phyloP scores from a whole-genome alignment of 2,329 filamentous ascomycete genomes.

The Penicillium sp. region DNA sequence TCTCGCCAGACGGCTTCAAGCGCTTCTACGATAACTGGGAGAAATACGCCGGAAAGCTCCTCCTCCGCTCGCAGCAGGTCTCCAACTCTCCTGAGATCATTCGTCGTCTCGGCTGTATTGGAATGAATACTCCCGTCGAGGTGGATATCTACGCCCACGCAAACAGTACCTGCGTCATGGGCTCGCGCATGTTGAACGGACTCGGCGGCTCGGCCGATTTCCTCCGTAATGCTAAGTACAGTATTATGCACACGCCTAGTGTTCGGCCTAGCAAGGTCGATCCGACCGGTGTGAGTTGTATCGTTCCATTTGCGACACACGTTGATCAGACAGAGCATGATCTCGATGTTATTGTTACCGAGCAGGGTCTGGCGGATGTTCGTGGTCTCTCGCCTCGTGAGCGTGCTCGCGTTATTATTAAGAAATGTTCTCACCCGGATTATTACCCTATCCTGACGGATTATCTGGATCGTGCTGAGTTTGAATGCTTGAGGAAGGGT shows the following conservation, averaged over 20 bases:
- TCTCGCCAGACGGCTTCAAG: slow-evolving; percentile 88
- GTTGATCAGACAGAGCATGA: slow-evolving; percentile 93
- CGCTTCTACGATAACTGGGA: slow-evolving; percentile 90
- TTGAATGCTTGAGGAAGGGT: slow-evolving; percentile 81
- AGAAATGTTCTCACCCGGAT: slow-evolving; percentile 82
- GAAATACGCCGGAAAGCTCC: slow-evolving; percentile 76
- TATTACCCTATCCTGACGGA: slow-evolving; percentile 81
- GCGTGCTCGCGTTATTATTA: slow-evolving; percentile 81
- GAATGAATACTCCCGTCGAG: slow-evolving; percentile 94
- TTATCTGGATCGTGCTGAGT: slow-evolving; percentile 86
- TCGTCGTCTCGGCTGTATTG: slow-evolving; percentile 81
- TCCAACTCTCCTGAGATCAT: slow-evolving; percentile 92
- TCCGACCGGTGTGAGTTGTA: slow-evolving; percentile 79
- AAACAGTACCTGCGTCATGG: slow-evolving; percentile 89
- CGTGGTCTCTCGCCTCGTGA: slow-evolving; percentile 79
- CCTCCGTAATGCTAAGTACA: slow-evolving; percentile 77
- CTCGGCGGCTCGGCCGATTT: slow-evolving; percentile 83
- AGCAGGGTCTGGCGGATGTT: slow-evolving; percentile 81
- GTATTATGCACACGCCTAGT: slow-evolving; percentile 90
- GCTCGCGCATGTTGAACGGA: slow-evolving; percentile 83
- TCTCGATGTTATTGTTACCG: slow-evolving; percentile 82
- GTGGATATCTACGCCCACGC: slow-evolving; percentile 95
- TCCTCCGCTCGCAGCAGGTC: slow-evolving; percentile 84
- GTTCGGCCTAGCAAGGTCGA: slow-evolving; percentile 81
- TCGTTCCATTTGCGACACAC: slow-evolving; percentile 93